Evolutionary conservation across 176 grass and related monocot species (phyloP).

Genomic region (Zoysia pacifica): DNA sequence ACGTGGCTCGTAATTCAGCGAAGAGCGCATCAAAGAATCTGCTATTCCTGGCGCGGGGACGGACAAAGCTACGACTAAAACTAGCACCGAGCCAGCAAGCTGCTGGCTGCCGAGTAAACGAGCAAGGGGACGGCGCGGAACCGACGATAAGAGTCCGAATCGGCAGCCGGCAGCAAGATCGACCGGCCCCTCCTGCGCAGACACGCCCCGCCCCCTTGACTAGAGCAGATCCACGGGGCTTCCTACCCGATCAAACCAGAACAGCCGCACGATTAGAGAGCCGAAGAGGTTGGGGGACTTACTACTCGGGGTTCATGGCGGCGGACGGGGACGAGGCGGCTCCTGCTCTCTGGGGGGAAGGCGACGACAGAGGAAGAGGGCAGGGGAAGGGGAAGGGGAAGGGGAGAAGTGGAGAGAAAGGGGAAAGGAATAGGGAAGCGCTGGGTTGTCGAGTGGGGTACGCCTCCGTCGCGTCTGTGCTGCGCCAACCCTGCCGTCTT

Average conservation of each 20-base stretch:
- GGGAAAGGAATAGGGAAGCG: constrained; percentile 8
- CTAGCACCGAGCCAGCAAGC: not conserved
- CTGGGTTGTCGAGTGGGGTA: constrained; percentile 10
- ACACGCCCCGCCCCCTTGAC: not conserved
- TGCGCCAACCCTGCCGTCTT: too few relatives aligned
- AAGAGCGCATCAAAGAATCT: not conserved
- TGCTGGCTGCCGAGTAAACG: not conserved
- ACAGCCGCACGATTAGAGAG: not conserved
- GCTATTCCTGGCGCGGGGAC: constrained; percentile 7
- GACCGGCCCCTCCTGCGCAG: not conserved
- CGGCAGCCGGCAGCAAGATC: constrained; percentile 28
- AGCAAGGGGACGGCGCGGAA: not conserved
- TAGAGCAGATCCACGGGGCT: not conserved
- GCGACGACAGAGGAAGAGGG: constrained; percentile 7
- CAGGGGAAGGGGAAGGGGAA: not conserved
- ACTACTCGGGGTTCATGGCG: constrained; percentile 62
- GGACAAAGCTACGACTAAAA: not conserved
- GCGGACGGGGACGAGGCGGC: not conserved
- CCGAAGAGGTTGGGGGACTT: not conserved
- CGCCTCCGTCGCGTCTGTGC: too few relatives aligned
- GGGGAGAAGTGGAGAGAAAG: not conserved
- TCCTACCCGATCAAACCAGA: not conserved
- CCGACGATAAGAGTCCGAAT: constrained; percentile 19
- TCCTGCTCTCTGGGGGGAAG: constrained; percentile 23
- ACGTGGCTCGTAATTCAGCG: not conserved